These are phyloP conservation scores for Suillus ampliporus DNA, from an alignment of 768 basidiomycete genomes.

Conservation along the genomic window DNA sequence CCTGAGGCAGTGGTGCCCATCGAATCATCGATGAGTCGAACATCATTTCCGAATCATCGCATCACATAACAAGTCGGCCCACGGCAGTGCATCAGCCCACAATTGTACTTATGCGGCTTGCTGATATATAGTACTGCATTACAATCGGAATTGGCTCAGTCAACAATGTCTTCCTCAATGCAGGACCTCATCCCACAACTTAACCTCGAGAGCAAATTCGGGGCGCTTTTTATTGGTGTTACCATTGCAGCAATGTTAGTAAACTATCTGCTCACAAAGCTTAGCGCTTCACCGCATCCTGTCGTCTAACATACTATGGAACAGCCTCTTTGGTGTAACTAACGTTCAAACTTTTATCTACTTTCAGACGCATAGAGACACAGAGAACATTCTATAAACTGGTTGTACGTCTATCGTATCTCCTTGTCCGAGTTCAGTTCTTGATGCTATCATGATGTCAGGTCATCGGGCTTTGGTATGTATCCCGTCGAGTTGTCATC, in stretches of 20 bases:
- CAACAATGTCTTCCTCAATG: not conserved
- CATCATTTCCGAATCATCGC: no score
- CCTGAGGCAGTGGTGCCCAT: no score
- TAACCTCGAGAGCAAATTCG: not conserved
- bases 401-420: not conserved
- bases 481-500: not conserved
- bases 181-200: not conserved
- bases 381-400: not conserved
- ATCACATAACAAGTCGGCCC: no score
- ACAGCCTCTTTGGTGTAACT: conserved; percentile 5
- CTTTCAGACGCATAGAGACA: not conserved
- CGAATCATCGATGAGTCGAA: no score
- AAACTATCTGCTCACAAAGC: not conserved
- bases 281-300: not conserved
- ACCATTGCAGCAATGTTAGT: conserved; percentile 2
- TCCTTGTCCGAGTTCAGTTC: no score
- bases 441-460: not conserved
- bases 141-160: no score
- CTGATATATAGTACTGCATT: no score
- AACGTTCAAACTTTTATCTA: conserved; percentile 1
- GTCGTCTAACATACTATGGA: not conserved
- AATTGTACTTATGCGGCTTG: no score
- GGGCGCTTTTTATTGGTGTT: conserved; percentile 5
- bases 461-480: conserved; percentile 18
- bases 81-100: no score